These are phyloP conservation scores for Gliomastix tumulicola DNA, from an alignment of 2,329 filamentous ascomycete genomes.

Conservation along the genomic window DNA sequence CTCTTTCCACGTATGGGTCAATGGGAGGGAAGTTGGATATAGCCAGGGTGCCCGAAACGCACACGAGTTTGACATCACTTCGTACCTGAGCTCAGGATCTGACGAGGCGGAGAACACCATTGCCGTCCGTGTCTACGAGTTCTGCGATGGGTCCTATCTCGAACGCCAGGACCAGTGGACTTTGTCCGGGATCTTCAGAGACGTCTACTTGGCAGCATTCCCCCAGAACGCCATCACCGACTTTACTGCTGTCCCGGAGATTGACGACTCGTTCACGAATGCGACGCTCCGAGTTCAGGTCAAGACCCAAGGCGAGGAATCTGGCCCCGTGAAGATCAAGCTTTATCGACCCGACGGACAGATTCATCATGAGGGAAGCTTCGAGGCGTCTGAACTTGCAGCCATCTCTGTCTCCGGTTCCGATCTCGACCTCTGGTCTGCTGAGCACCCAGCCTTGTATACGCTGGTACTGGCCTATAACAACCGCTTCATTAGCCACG, in stretches of 20 bases:
- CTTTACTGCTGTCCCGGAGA: constrained; percentile 43
- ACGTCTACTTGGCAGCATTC: constrained; percentile 54
- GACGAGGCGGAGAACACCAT: constrained; percentile 44
- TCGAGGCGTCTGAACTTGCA: neutral
- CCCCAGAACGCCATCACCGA: constrained; percentile 45
- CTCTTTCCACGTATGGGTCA: constrained; percentile 64
- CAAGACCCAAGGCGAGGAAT: constrained; percentile 22
- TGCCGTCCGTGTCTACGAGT: constrained; percentile 62
- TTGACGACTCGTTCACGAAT: constrained; percentile 44
- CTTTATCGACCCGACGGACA: neutral
- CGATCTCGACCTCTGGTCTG: constrained; percentile 43
- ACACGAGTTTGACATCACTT: constrained; percentile 61
- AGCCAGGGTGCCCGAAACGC: constrained; percentile 63
- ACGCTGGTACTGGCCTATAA: constrained; percentile 43
- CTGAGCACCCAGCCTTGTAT: constrained; percentile 60
- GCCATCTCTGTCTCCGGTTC: neutral
- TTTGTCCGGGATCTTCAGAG: constrained; percentile 58
- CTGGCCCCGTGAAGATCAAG: constrained; percentile 18
- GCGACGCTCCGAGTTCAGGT: constrained; percentile 44
- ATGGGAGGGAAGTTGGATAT: constrained; percentile 59
- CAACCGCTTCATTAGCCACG: constrained; percentile 30
- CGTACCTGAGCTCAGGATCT: constrained; percentile 30
- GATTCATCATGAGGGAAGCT: neutral
- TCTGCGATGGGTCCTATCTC: constrained; percentile 62
- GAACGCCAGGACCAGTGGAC: constrained; percentile 65